A percentile compares a stretch with the other conserved stretches of the same genome.
Conservation (phyloP, 192 early-diverging fungal species). For the Jimgerdemannia lactiflua region DNA sequence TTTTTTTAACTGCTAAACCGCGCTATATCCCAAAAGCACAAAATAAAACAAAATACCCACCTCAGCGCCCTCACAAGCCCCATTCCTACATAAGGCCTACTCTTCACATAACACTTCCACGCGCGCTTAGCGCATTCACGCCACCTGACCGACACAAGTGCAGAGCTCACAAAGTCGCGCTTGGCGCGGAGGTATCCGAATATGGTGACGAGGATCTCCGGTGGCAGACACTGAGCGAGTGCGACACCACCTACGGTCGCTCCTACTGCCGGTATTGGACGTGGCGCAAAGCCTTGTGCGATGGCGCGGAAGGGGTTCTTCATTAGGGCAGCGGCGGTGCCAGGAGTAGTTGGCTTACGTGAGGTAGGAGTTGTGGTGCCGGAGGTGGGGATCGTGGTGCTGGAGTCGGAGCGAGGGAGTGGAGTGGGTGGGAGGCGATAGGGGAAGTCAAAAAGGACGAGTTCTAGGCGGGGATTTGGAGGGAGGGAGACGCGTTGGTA, state of each 20-base stretch:
- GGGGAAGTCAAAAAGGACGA: neutral
- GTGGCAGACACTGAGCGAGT: conserved; percentile 13
- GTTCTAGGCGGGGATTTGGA: neutral
- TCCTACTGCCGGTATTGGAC: neutral
- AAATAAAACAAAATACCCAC: conserved; percentile 4
- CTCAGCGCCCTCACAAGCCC: conserved; percentile 29
- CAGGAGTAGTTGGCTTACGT: neutral
- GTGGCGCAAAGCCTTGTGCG: neutral
- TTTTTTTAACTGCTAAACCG: too few relatives aligned
- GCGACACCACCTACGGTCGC: neutral
- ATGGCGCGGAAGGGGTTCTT: conserved; percentile 1
- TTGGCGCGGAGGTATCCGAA: conserved; percentile 26
- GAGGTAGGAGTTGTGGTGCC: neutral
- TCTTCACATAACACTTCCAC: conserved; percentile 12
- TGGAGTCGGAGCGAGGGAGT: neutral
- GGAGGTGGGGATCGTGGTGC: conserved; percentile 1
- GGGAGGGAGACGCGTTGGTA: neutral
- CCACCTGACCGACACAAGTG: conserved; percentile 27
- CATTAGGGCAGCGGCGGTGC: neutral
- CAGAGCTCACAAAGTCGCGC: conserved; percentile 29
- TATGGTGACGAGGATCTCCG: conserved; percentile 18
- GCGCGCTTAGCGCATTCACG: conserved; percentile 19
- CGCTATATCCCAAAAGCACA: too few relatives aligned
- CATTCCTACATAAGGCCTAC: conserved; percentile 26
- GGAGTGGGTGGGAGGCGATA: conserved; percentile 4